Percentiles rank a stretch among this genome's conserved stretches.
phyloP scores from a whole-genome alignment of 2,329 filamentous ascomycete genomes.

The Claviceps fusiformis region DNA sequence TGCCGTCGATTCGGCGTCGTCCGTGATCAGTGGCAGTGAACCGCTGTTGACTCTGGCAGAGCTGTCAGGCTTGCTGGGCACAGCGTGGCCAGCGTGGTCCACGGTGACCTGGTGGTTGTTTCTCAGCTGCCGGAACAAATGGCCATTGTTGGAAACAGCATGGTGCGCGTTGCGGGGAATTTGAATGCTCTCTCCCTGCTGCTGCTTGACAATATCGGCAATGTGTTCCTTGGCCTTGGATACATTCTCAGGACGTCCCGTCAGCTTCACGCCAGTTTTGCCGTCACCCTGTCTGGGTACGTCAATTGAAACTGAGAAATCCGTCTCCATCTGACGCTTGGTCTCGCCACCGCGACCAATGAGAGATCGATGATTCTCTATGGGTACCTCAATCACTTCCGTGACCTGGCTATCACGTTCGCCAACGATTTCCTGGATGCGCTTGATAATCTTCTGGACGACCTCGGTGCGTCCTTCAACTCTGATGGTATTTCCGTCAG shows the following conservation, averaged over 20 bases:
- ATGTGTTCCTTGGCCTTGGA: slow-evolving; percentile 82
- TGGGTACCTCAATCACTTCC: slow-evolving; percentile 66
- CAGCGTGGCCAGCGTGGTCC: slow-evolving; percentile 71
- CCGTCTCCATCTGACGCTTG: slow-evolving; percentile 70
- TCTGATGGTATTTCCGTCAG: slow-evolving; percentile 70
- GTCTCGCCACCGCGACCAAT: slow-evolving; percentile 87
- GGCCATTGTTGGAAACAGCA: slow-evolving; percentile 70
- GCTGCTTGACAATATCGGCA: slow-evolving; percentile 61
- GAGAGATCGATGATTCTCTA: slow-evolving; percentile 77
- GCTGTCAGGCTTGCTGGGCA: slow-evolving; percentile 55
- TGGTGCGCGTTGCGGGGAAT: slow-evolving; percentile 78
- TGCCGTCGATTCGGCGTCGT: slow-evolving; percentile 52
- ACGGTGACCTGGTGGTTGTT: slow-evolving; percentile 81
- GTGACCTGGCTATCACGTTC: slow-evolving; percentile 74
- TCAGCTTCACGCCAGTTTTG: slow-evolving; percentile 74
- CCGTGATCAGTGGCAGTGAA: slow-evolving; percentile 80
- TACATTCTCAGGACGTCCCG: slow-evolving; percentile 65
- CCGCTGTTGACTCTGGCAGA: slow-evolving; percentile 43
- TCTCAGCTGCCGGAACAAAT: slow-evolving; percentile 82
- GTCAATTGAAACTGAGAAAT: slow-evolving; percentile 78
- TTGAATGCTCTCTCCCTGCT: slow-evolving; percentile 76
- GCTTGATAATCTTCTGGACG: slow-evolving; percentile 75
- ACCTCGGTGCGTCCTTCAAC: slow-evolving; percentile 73
- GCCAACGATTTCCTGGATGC: slow-evolving; percentile 70
- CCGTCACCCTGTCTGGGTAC: slow-evolving; percentile 81